phyloP scores from a whole-genome alignment of 495 filamentous ascomycete species.

The Penicillium egyptiacum region DNA sequence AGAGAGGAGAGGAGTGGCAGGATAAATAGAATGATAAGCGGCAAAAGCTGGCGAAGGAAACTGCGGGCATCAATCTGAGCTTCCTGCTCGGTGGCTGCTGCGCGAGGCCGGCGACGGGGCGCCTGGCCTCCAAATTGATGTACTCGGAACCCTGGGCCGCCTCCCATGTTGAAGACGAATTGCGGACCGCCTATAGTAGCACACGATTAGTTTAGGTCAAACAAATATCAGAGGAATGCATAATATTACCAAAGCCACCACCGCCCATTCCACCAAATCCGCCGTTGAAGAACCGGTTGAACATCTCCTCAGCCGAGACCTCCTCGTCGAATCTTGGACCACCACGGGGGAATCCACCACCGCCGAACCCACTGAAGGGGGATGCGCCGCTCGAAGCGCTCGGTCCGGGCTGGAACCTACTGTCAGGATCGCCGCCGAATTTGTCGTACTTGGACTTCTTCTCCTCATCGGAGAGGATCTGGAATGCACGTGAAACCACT shows the following conservation, averaged over 20 bases:
- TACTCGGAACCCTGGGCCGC: slow-evolving; percentile 77
- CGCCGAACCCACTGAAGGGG: slow-evolving; percentile 70
- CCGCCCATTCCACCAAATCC: slow-evolving; percentile 52
- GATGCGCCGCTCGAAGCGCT: slow-evolving; percentile 46
- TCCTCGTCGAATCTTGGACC: slow-evolving; percentile 73
- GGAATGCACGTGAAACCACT: slow-evolving; percentile 93
- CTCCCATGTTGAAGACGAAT: slow-evolving; percentile 90
- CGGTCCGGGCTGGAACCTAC: slow-evolving; percentile 65
- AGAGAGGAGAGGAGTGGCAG: slow-evolving; percentile 81
- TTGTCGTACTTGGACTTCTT: slow-evolving; percentile 85
- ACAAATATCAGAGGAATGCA: background rate
- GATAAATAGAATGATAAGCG: slow-evolving; percentile 84
- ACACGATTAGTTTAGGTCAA: background rate
- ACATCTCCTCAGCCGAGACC: slow-evolving; percentile 94
- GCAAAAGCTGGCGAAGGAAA: slow-evolving; percentile 65
- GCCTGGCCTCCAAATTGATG: slow-evolving; percentile 77
- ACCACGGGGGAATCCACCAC: slow-evolving; percentile 54
- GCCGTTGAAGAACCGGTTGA: slow-evolving; percentile 88
- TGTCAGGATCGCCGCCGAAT: slow-evolving; percentile 90
- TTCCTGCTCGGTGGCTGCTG: slow-evolving; percentile 57
- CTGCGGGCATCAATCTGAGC: slow-evolving; percentile 45
- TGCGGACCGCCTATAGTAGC: slow-evolving; percentile 60
- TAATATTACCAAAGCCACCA: slow-evolving; percentile 61
- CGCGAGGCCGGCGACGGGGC: slow-evolving; percentile 68
- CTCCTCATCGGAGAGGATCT: slow-evolving; percentile 87